Percentiles rank a stretch among this genome's conserved stretches.
Evolutionary conservation across 164 flowering plant species (phyloP).

Genomic region (Nymphaea colorata): DNA sequence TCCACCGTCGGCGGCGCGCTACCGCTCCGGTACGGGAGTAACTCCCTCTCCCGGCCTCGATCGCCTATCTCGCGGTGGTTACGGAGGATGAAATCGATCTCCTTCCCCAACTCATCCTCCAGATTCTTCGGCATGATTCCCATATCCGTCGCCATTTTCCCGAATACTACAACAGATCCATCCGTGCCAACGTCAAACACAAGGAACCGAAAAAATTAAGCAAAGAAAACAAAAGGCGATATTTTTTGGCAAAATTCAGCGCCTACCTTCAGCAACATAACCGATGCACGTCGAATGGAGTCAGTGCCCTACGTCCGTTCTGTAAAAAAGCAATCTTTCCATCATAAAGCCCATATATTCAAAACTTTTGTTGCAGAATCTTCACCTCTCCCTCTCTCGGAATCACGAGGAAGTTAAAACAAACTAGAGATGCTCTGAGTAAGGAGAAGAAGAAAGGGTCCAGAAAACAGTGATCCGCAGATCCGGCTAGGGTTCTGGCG

Average conservation of each 20-base stretch:
- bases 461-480: not conserved
- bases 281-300: not conserved
- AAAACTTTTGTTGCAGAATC: not conserved
- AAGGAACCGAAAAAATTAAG: too few species aligned
- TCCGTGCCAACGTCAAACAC: not conserved
- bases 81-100: slow-evolving; percentile 40
- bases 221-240: not conserved
- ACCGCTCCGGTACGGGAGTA: slow-evolving; percentile 60
- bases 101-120: slow-evolving; percentile 37
- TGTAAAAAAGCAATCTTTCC: slow-evolving; percentile 5
- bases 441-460: not conserved
- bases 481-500: not conserved
- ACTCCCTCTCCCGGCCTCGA: slow-evolving; percentile 35
- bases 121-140: slow-evolving; percentile 8
- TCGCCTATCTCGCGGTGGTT: slow-evolving; percentile 20
- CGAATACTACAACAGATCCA: slow-evolving; percentile 10
- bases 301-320: slow-evolving; percentile 8
- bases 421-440: not conserved
- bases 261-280: not conserved
- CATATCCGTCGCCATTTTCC: slow-evolving; percentile 16
- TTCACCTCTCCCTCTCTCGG: not conserved
- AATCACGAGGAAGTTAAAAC: not conserved
- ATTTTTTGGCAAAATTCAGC: not conserved
- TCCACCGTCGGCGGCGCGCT: slow-evolving; percentile 94
- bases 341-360: not conserved